Base-by-base conservation (phyloP, 371 early-diverging fungal species). In the Dinochytrium kinnereticum region DNA sequence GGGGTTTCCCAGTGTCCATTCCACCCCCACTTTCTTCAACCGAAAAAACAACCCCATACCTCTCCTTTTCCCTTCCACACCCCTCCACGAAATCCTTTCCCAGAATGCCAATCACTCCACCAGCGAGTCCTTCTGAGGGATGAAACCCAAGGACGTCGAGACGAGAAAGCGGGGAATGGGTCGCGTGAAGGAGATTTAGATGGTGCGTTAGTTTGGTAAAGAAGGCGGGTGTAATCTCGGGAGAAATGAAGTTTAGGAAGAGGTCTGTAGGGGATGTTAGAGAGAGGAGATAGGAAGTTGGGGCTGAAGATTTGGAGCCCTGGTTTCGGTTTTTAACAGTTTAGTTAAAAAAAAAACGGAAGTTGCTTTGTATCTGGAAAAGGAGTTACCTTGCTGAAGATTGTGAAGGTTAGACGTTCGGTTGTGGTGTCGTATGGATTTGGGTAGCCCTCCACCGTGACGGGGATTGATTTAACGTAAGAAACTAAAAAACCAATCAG, bases 21-120 rank as follows among this genome's bases (percentile, higher is more conserved):
- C 19, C 37, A 33, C 64, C 64, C 7, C 7, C 13, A 30, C 28
- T 26, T 7, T 55, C 26, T 53, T 28, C 1, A 15, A 76, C 44
- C n/a, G 36, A 39, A 21, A 76, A 66, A 37, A 65, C 49, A 24
- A 50, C 71, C 10, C 31, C 30, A 40, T 72, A 78, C 49, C 78
- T 59, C 3, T 64, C 71, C 0, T 72, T 66, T 21, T 75, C 73
- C 17, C 26, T 50, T 36, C 30, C 70, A 51, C 36, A 51, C 37
- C 73, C 70, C 3, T 38, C 2, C 19, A 75, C 5, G 21, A 75
- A 49, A 37, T 78, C 75, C 0, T 55, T n/a, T 1, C 59, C 72
- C 3, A 78, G 31, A 15, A 78, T 66, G 21, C 78, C 78, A n/a
- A 78, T 65, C 26, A 78, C 64, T n/a, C 78, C 78, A 7, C 78